A percentile compares a stretch with the other conserved stretches of the same genome.
These are phyloP conservation scores for Reutealis trisperma DNA, from an alignment of 345 rosid species.

Conservation along the genomic window DNA sequence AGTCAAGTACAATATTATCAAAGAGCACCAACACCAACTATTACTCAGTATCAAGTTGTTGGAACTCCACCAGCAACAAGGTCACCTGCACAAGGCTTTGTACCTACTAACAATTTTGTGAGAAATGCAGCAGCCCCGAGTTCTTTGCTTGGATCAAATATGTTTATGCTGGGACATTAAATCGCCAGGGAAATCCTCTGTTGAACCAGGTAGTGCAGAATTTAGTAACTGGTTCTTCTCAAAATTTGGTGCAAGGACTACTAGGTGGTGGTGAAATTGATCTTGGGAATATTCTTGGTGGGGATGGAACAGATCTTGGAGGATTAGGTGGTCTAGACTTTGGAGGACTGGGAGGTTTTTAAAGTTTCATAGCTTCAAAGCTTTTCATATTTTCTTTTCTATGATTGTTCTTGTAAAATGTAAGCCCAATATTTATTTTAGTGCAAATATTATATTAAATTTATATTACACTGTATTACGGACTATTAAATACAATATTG, in stretches of 20 bases:
- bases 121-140: neutral
- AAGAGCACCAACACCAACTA: neutral
- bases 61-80: neutral
- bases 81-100: neutral
- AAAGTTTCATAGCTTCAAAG: too few species aligned
- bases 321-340: neutral
- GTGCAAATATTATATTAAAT: too few species aligned
- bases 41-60: neutral
- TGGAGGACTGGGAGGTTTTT: neutral
- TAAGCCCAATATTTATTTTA: too few species aligned
- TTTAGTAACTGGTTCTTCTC: too few species aligned
- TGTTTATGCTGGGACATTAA: neutral
- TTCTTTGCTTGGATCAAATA: neutral
- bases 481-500: too few species aligned
- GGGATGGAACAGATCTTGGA: neutral
- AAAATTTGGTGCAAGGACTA: slow-evolving; percentile 4
- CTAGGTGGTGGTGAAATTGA: neutral
- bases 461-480: too few species aligned
- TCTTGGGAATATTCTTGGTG: neutral
- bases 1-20: slow-evolving; percentile 11
- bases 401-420: too few species aligned
- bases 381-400: neutral
- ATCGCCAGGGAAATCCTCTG: neutral
- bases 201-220: neutral
- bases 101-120: neutral